A percentile compares a stretch with the other conserved stretches of the same genome.
phyloP scores from a whole-genome alignment of 176 grass and related monocot genomes.

The Tillandsia leiboldiana region DNA sequence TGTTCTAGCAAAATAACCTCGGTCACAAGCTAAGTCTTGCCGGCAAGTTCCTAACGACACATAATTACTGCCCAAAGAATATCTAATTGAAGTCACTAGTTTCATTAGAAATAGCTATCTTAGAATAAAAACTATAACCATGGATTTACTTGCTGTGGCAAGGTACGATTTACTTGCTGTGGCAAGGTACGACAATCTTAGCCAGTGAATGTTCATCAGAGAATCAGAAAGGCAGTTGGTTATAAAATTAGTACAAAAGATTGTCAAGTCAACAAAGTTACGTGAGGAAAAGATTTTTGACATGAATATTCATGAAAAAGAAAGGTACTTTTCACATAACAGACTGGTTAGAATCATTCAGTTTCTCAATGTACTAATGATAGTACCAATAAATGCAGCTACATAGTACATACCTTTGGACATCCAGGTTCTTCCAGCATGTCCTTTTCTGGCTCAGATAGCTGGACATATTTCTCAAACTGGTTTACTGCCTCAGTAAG shows the following conservation, averaged over 20 bases:
- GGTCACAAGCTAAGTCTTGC: too few relatives aligned
- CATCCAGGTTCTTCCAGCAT: conserved; percentile 73
- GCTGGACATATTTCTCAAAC: conserved; percentile 64
- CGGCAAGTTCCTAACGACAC: too few relatives aligned
- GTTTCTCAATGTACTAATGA: background rate
- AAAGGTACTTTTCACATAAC: background rate
- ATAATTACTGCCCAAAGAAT: too few relatives aligned
- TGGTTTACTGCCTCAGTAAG: conserved; percentile 42
- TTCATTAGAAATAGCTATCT: too few relatives aligned
- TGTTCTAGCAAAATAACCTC: too few relatives aligned
- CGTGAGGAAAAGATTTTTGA: background rate
- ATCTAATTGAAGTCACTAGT: too few relatives aligned
- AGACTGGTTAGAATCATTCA: background rate
- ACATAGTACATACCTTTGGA: conserved; percentile 43
- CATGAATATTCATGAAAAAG: background rate
- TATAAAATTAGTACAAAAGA: background rate
- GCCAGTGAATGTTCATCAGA: background rate
- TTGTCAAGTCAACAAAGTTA: background rate
- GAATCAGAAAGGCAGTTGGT: background rate
- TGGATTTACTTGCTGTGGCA: too few relatives aligned
- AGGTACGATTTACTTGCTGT: too few relatives aligned
- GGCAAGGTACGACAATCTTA: background rate
- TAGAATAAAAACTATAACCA: too few relatives aligned
- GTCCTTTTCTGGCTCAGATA: conserved; percentile 61
- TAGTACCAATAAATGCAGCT: background rate